Base-by-base conservation (phyloP, 352 stramenopile species). In the Saprolegnia parasitica region DNA sequence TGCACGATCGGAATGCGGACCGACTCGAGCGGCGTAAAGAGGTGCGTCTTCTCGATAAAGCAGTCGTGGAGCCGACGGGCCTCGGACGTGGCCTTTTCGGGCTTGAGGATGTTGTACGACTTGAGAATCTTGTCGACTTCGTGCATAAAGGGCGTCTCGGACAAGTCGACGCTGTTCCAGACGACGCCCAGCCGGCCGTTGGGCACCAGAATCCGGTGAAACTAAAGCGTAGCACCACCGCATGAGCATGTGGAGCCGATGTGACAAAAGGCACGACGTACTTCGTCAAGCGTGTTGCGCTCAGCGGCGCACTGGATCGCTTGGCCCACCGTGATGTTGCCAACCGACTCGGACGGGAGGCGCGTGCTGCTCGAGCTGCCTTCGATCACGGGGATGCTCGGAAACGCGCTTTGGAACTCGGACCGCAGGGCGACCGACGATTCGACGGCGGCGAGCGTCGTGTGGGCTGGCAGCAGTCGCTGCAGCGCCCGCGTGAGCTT, bases 191-290 rank as follows among this genome's bases (percentile, higher is more conserved):
- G 45, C 18, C 49, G 49, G 20, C 63, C 63, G 39, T 70, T 70
- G 26, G 63, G 63, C 9, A 70, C 63, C 29, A 70, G 54, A 24
- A 70, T 47, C n/a, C 63, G 63, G 50, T 70, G 63, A 39, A 70
- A 60, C 63, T 70, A 70, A 15, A 58, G n/a, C n/a, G 39, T 20
- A 57, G 5, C n/a, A n/a, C n/a, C n/a, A n/a, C n/a, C n/a, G n/a
- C n/a, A n/a, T 56, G 47, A 56, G 21, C 21, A n/a, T 24, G 47
- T 56, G 26, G 24, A 40, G 5, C 39, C 39, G 39, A 15, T 46
- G 39, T 16, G 39, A 8, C 39, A 60, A 24, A 46, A 21, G 54
- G 10, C 32, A 26, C 6, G 21, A 42, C 24, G 32, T 70, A 70
- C 63, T 42, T 70, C 63, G 18, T 60, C 63, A 5, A 70, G 54